A percentile compares a stretch with the other conserved stretches of the same genome.
Conservation (phyloP, 2,329 filamentous ascomycete species). For the Sordariomycetes sp. region DNA sequence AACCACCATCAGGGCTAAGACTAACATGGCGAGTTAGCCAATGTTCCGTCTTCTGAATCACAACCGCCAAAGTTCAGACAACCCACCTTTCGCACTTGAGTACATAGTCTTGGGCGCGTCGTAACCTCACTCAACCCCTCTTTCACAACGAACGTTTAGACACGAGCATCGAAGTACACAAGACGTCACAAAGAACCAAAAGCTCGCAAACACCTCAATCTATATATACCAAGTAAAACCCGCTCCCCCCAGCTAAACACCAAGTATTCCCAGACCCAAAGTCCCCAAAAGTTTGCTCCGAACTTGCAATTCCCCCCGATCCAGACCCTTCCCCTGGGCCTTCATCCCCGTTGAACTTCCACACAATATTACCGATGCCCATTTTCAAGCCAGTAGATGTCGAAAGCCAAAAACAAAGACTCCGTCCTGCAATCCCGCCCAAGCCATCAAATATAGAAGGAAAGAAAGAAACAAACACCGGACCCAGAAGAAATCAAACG, state of each 20-base stretch:
- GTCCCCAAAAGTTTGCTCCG: neutral
- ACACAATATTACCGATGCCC: conserved; percentile 2
- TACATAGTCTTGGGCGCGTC: no score
- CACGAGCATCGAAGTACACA: neutral
- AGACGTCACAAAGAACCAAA: neutral
- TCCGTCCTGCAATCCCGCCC: neutral
- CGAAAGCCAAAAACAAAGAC: neutral
- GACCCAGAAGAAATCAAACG: neutral
- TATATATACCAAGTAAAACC: neutral
- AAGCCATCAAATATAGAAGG: neutral
- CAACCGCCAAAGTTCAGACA: no score
- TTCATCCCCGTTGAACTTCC: neutral
- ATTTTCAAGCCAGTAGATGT: neutral
- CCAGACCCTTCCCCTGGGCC: neutral
- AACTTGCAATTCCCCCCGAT: neutral
- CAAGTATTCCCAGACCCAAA: neutral
- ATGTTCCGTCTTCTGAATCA: no score
- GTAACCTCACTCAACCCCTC: no score
- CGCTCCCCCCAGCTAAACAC: neutral
- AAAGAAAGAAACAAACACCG: neutral
- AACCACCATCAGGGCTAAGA: no score
- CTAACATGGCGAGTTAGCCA: no score
- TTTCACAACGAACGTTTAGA: neutral
- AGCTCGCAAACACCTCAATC: neutral
- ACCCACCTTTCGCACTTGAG: no score